These are phyloP conservation scores for Piedraia hortae DNA, from an alignment of 2,329 filamentous ascomycete species.

Conservation along the genomic window DNA sequence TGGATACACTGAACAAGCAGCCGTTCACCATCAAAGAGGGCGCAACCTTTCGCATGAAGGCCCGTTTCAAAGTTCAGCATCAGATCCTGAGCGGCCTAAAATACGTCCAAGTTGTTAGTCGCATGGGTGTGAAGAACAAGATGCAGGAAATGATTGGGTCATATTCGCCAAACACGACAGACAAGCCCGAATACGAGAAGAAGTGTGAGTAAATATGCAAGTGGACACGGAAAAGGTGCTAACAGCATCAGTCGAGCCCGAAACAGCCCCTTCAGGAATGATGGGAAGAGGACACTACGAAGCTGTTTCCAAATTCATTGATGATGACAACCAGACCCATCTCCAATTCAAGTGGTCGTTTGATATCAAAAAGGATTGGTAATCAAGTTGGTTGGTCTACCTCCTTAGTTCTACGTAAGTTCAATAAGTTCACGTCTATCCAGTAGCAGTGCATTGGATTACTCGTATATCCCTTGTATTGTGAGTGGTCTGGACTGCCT, in stretches of 20 bases:
- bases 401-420: too few relatives aligned
- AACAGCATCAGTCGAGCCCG: constrained; percentile 80
- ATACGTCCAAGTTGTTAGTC: constrained; percentile 83
- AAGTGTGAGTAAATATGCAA: constrained; percentile 62
- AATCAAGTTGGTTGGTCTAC: constrained; percentile 8
- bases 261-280: constrained; percentile 81
- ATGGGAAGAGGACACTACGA: constrained; percentile 74
- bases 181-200: constrained; percentile 66
- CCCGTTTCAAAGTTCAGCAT: constrained; percentile 83
- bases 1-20: constrained; percentile 58
- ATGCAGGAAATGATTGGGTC: constrained; percentile 96
- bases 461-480: too few relatives aligned
- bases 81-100: constrained; percentile 86
- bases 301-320: constrained; percentile 68
- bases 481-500: too few relatives aligned
- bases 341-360: constrained; percentile 90
- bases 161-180: constrained; percentile 76
- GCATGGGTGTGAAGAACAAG: constrained; percentile 71
- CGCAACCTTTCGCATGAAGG: constrained; percentile 79
- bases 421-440: too few relatives aligned
- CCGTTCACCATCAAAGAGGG: constrained; percentile 97
- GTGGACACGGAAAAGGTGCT: constrained; percentile 1
- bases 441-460: too few relatives aligned
- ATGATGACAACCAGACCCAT: constrained; percentile 80
- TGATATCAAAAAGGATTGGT: constrained; percentile 93